A percentile compares a stretch with the other conserved stretches of the same genome.
These are phyloP conservation scores for Coelastrella sp. DNA, from an alignment of 139 green algal species.

Conservation along the genomic window DNA sequence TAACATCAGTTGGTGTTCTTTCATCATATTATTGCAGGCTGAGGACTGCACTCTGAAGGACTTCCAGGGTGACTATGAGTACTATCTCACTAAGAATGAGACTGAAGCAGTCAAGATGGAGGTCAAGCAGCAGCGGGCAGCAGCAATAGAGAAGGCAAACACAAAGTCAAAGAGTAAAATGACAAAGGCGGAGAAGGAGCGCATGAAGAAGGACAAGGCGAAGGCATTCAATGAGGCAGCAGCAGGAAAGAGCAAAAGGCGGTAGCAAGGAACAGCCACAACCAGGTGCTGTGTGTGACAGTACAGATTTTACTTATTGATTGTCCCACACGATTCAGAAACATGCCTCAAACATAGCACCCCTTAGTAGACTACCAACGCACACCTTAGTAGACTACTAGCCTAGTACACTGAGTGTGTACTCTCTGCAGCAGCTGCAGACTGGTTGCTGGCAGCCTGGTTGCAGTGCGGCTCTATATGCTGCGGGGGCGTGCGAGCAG, in stretches of 20 bases:
- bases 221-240: constrained; percentile 55
- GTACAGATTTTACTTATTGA: not conserved
- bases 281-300: not conserved
- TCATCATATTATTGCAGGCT: constrained; percentile 72
- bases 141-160: constrained; percentile 78
- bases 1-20: no score
- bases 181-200: constrained; percentile 90
- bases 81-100: constrained; percentile 92
- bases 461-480: no score
- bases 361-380: no score
- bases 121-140: constrained; percentile 74
- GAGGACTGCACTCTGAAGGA: constrained; percentile 83
- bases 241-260: constrained; percentile 45
- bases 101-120: constrained; percentile 78
- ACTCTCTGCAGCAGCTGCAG: no score
- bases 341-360: no score
- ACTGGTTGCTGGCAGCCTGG: no score
- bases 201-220: constrained; percentile 61
- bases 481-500: no score
- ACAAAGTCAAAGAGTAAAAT: constrained; percentile 94
- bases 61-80: constrained; percentile 94
- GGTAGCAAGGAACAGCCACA: not conserved
- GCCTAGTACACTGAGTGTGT: no score
- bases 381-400: no score
- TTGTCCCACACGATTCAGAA: not conserved